These are phyloP conservation scores for Penicillium canariense DNA, from an alignment of 495 filamentous ascomycete genomes.

Conservation along the genomic window DNA sequence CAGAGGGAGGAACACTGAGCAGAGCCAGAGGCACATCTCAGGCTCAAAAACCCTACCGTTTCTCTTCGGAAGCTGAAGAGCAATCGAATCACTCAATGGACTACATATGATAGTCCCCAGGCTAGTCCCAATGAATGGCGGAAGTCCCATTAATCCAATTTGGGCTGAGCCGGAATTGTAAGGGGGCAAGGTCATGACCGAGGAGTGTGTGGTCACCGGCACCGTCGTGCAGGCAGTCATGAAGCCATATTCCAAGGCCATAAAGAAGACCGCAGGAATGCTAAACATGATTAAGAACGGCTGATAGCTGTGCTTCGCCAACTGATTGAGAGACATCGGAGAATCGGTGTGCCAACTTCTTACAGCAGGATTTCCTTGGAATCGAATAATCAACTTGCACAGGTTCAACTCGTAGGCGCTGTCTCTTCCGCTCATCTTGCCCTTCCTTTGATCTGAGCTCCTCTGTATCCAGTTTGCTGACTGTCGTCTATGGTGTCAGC, in stretches of 20 bases:
- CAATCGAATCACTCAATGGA: conserved; percentile 34
- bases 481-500: not conserved
- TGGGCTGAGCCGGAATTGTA: conserved; percentile 39
- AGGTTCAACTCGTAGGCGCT: not conserved
- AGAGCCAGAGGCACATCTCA: conserved; percentile 35
- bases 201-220: conserved; percentile 29
- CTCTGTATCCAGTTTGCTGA: conserved; percentile 9
- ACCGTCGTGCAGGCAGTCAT: conserved; percentile 34
- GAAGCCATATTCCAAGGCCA: conserved; percentile 34
- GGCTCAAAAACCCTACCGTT: conserved; percentile 38
- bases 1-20: conserved; percentile 21
- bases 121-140: conserved; percentile 35
- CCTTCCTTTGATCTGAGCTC: not conserved
- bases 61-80: conserved; percentile 26
- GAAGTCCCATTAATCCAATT: conserved; percentile 37
- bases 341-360: conserved; percentile 21
- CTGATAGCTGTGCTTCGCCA: conserved; percentile 24
- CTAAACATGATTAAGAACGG: conserved; percentile 27
- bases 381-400: conserved; percentile 17
- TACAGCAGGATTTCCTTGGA: conserved; percentile 16
- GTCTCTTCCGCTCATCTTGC: not conserved
- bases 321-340: conserved; percentile 13
- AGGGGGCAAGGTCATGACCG: conserved; percentile 32
- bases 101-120: conserved; percentile 33
- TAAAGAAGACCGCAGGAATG: conserved; percentile 36